phyloP scores from a whole-genome alignment of 2,329 filamentous ascomycete species.

The Claviceps digitariae region DNA sequence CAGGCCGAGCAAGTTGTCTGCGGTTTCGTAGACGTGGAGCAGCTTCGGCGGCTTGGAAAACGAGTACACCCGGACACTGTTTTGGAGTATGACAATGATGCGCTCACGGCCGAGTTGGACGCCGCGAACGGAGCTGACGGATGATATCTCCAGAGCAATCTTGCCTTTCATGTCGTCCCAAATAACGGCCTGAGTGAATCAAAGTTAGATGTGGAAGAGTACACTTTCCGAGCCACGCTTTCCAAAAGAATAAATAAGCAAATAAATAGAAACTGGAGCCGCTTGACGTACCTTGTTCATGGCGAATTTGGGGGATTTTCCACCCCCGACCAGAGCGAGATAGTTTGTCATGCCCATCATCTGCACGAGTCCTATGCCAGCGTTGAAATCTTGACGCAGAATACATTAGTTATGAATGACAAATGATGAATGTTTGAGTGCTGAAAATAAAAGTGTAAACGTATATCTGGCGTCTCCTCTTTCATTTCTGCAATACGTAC shows the following conservation, averaged over 20 bases:
- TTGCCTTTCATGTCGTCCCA: constrained; percentile 81
- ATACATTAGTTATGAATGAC: background rate
- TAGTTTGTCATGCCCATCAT: constrained; percentile 84
- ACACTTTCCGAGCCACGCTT: background rate
- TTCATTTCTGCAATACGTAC: constrained; percentile 14
- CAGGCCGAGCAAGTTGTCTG: constrained; percentile 69
- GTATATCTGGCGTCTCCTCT: background rate
- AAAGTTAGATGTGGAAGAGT: background rate
- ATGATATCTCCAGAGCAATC: constrained; percentile 61
- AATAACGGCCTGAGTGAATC: constrained; percentile 50
- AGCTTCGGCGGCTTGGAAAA: constrained; percentile 61
- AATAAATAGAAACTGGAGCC: too few relatives aligned
- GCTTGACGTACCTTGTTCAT: constrained; percentile 56
- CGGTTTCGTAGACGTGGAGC: constrained; percentile 67
- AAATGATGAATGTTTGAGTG: too few relatives aligned
- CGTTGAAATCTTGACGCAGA: constrained; percentile 52
- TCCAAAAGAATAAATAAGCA: background rate
- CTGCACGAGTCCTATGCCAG: constrained; percentile 67
- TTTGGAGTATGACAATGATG: constrained; percentile 69
- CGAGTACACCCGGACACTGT: constrained; percentile 68
- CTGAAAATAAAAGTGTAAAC: background rate
- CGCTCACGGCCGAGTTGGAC: constrained; percentile 63
- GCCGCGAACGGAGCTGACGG: constrained; percentile 66
- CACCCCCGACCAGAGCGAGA: constrained; percentile 78
- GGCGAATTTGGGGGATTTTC: constrained; percentile 70